A percentile compares a stretch with the other conserved stretches of the same genome.
Conservation (phyloP, 371 early-diverging fungal species). For the Syncephalastrum sp. region DNA sequence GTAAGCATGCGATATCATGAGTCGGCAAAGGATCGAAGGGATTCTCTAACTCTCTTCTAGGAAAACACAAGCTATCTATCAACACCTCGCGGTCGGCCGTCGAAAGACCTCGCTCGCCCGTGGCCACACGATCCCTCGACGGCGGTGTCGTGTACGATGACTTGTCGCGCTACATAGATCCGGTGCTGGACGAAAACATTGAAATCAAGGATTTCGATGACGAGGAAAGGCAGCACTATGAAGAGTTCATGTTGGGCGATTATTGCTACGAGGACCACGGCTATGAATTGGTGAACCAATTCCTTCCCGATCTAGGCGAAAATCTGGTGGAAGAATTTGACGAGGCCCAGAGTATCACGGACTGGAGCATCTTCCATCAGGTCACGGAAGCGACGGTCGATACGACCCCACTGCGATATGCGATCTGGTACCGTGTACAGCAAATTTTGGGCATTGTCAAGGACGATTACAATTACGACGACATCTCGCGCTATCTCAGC, state of each 20-base stretch:
- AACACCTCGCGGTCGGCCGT: too few species aligned
- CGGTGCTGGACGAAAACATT: conserved; percentile 7
- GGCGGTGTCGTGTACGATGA: conserved; percentile 49
- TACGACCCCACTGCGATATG: conserved; percentile 60
- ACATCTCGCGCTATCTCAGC: conserved; percentile 48
- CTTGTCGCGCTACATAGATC: conserved; percentile 51
- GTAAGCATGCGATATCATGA: neutral
- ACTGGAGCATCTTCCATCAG: conserved; percentile 55
- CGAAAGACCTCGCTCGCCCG: too few species aligned
- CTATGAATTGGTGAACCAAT: conserved; percentile 60
- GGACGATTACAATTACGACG: conserved; percentile 63
- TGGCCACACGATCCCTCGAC: neutral
- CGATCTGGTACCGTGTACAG: conserved; percentile 64
- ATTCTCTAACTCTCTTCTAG: too few species aligned
- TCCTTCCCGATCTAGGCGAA: conserved; percentile 61
- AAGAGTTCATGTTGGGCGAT: conserved; percentile 59
- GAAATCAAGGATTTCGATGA: conserved; percentile 39
- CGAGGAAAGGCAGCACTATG: conserved; percentile 30
- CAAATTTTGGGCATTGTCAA: conserved; percentile 60
- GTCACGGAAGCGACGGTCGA: conserved; percentile 54
- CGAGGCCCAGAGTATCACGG: conserved; percentile 62
- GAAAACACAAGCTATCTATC: too few species aligned
- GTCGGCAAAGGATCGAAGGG: too few species aligned
- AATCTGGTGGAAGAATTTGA: conserved; percentile 58
- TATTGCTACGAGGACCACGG: conserved; percentile 72